phyloP scores from a whole-genome alignment of 352 stramenopile species.

The Pythium periplocum region DNA sequence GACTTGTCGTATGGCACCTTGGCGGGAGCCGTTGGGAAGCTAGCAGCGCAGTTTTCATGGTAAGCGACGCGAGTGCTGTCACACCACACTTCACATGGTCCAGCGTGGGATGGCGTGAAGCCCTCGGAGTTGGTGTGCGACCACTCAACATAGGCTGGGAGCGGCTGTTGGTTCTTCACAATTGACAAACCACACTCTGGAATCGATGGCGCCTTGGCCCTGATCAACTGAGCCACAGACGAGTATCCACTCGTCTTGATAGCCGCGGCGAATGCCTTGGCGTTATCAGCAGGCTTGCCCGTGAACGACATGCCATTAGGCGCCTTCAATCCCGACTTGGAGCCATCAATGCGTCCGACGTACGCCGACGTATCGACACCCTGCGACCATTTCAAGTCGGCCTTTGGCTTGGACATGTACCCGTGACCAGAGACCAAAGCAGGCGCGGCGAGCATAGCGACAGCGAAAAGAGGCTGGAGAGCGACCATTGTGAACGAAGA shows the following conservation, averaged over 20 bases:
- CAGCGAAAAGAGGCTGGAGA: background rate
- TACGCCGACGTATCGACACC: constrained; percentile 9
- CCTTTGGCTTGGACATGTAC: constrained; percentile 13
- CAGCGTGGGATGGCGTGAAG: constrained; percentile 20
- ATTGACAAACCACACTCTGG: constrained; percentile 14
- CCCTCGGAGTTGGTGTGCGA: background rate
- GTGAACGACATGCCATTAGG: constrained; percentile 38
- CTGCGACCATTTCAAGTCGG: background rate
- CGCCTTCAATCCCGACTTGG: constrained; percentile 19
- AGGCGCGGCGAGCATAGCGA: constrained; percentile 2
- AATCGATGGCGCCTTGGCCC: constrained; percentile 18
- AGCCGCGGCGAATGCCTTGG: constrained; percentile 17
- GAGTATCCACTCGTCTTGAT: constrained; percentile 20
- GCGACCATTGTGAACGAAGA: too few relatives aligned
- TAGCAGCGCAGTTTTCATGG: constrained; percentile 20
- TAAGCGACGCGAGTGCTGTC: constrained; percentile 25
- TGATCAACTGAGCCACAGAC: constrained; percentile 19
- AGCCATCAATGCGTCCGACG: constrained; percentile 27
- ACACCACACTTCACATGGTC: constrained; percentile 31
- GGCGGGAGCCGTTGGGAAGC: constrained; percentile 12
- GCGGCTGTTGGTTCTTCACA: constrained; percentile 1
- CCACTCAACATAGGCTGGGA: constrained; percentile 22
- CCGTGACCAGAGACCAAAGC: constrained; percentile 8
- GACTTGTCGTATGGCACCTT: constrained; percentile 21
- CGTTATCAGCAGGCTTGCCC: constrained; percentile 18